Base-by-base conservation (phyloP, 257 asterid genomes). In the Mitragyna speciosa region DNA sequence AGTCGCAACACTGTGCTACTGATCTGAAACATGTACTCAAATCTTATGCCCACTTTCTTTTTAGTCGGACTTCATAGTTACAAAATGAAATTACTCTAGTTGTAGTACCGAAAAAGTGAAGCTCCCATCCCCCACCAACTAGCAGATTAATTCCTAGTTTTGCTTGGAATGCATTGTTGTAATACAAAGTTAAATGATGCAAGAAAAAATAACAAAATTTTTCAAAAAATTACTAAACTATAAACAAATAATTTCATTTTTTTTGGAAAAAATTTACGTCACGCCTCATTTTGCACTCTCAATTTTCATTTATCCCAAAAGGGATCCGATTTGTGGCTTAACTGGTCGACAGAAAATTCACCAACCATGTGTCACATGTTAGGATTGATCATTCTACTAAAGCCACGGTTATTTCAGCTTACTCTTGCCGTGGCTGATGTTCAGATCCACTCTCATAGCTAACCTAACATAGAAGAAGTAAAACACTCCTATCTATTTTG, bases 281-380 rank as follows among this genome's bases (percentile, higher is more conserved):
- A 36, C 41, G 41, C 41, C 2, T 36, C 41, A 36, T 36, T 36
- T 36, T 36, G 4, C 41, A 36, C 41, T 45, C 49, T 45, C 49
- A 6, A 6, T 45, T 2, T 8, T 45, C 49, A 45, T 45, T 45
- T 63, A n/a, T 24, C 52, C 28, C 4, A 41, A 17, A 20, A 41
- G 39, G 58, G 59, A 43, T 22, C 49, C 66, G 19, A 73, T 73
- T 31, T 52, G 26, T 31, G 33, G 28, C 31, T 26, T 73, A 51
- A 47, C 61, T 48, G 65, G 26, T 63, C 26, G 68, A 41, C 43
- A 51, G 28, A 59, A 56, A 1, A 69, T 72, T 26, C 68, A 78
- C 82, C 90, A 80, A 77, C 78, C 91, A 80, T 72, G 52, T 87
- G 87, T 83, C 87, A 80, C 87, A 66, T 65, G 72, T 82, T 77